These are phyloP conservation scores for Dioscorea dumetorum DNA, from an alignment of 106 monocot genomes.

Conservation along the genomic window DNA sequence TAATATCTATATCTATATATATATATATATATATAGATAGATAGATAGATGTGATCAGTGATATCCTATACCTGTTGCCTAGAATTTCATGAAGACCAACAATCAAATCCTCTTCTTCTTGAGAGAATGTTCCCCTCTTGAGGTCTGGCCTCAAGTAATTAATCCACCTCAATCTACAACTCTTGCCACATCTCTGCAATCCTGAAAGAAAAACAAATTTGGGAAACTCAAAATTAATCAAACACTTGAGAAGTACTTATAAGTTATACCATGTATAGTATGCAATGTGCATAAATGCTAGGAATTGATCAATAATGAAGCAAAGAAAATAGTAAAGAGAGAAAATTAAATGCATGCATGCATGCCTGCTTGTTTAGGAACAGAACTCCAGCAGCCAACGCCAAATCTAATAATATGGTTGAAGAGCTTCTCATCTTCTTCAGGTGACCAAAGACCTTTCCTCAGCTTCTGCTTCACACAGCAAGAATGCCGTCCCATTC, in stretches of 20 bases:
- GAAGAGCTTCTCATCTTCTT: constrained; percentile 74
- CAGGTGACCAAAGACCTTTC: constrained; percentile 76
- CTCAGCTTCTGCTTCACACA: constrained; percentile 56
- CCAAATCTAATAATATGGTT: constrained; percentile 69
- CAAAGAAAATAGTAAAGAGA: background rate
- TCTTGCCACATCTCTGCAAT: constrained; percentile 63
- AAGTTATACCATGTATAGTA: no score
- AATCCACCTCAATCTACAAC: constrained; percentile 61
- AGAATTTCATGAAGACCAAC: constrained; percentile 46
- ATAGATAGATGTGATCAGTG: no score
- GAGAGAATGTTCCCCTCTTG: constrained; percentile 56
- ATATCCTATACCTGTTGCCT: constrained; percentile 41
- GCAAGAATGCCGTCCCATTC: constrained; percentile 44
- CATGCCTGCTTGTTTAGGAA: constrained; percentile 76
- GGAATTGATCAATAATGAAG: background rate
- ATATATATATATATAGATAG: no score
- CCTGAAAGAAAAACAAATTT: constrained; percentile 17
- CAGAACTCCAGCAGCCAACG: constrained; percentile 87
- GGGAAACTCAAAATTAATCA: no score
- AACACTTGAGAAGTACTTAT: no score
- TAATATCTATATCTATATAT: no score
- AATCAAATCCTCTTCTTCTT: constrained; percentile 58
- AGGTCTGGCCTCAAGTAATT: constrained; percentile 66
- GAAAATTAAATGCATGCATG: no score
- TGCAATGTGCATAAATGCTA: no score